Evolutionary conservation across 1,284 basidiomycete genomes (phyloP).

Genomic region (Boletus hoseneyae): DNA sequence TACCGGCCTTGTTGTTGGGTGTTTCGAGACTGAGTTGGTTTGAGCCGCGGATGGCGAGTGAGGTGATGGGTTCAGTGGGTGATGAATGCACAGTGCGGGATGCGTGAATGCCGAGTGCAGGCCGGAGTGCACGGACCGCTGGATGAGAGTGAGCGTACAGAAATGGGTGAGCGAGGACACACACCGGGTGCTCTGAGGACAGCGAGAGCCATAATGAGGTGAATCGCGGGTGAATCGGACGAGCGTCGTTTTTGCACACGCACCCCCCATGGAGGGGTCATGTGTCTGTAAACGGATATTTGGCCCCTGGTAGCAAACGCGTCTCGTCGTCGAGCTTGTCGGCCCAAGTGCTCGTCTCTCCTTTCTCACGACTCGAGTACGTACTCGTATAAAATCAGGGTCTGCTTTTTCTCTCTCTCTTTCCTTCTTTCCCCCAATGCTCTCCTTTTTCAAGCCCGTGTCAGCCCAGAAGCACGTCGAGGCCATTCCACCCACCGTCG

Average conservation of each 20-base stretch:
- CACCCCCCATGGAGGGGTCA: no score
- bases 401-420: conserved; percentile 1
- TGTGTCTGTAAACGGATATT: no score
- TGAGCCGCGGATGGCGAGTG: conserved; percentile 70
- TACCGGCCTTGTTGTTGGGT: conserved; percentile 87
- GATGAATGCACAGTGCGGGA: conserved; percentile 52
- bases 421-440: conserved; percentile 18
- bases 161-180: conserved; percentile 15
- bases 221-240: no score
- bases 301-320: no score
- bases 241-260: no score
- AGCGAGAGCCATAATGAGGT: conserved; percentile 55
- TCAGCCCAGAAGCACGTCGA: conserved; percentile 1
- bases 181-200: conserved; percentile 47
- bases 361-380: conserved; percentile 31
- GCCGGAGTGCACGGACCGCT: conserved; percentile 32
- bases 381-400: conserved; percentile 28
- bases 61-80: conserved; percentile 51
- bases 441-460: conserved; percentile 29
- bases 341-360: background rate
- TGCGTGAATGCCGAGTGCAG: conserved; percentile 42
- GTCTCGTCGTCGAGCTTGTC: no score
- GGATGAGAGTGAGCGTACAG: no score
- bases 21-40: conserved; percentile 86
- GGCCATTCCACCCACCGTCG: background rate